Percentiles rank a stretch among this genome's conserved stretches.
Evolutionary conservation across 352 stramenopile genomes (phyloP).

Genomic region (Phytophthora sojae): DNA sequence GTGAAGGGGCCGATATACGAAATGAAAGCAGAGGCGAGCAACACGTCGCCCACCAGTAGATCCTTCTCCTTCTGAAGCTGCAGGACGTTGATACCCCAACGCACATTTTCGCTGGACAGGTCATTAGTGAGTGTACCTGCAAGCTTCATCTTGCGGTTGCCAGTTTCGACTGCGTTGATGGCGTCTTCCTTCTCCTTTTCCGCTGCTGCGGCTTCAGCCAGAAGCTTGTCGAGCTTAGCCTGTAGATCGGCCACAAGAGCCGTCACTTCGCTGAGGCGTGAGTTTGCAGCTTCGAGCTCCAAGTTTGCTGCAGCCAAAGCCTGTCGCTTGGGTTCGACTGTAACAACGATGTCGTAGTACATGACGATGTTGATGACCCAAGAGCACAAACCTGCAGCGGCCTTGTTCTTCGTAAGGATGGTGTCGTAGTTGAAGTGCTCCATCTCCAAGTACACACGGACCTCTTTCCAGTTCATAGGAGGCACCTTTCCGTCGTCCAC

Average conservation of each 20-base stretch:
- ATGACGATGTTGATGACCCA: slow-evolving; percentile 98
- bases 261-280: slow-evolving; percentile 88
- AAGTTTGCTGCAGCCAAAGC: slow-evolving; percentile 92
- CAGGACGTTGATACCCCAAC: slow-evolving; percentile 95
- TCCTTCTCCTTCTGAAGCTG: slow-evolving; percentile 93
- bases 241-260: slow-evolving; percentile 93
- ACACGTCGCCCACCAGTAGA: slow-evolving; percentile 93
- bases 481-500: slow-evolving; percentile 95
- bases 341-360: slow-evolving; percentile 97
- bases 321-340: slow-evolving; percentile 94
- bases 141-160: slow-evolving; percentile 96
- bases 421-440: slow-evolving; percentile 96
- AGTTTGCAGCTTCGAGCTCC: slow-evolving; percentile 93
- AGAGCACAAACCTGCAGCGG: slow-evolving; percentile 92
- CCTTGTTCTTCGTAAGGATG: slow-evolving; percentile 96
- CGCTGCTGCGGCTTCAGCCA: slow-evolving; percentile 89
- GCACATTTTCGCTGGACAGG: slow-evolving; percentile 95
- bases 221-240: slow-evolving; percentile 93
- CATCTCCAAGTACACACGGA: slow-evolving; percentile 93
- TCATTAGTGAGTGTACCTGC: slow-evolving; percentile 95
- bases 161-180: slow-evolving; percentile 91
- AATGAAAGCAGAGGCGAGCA: slow-evolving; percentile 95
- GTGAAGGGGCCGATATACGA: slow-evolving; percentile 97
- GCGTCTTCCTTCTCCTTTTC: slow-evolving; percentile 95
- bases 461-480: slow-evolving; percentile 94